phyloP scores from a whole-genome alignment of 345 rosid species.

The Abelmoschus esculentus region DNA sequence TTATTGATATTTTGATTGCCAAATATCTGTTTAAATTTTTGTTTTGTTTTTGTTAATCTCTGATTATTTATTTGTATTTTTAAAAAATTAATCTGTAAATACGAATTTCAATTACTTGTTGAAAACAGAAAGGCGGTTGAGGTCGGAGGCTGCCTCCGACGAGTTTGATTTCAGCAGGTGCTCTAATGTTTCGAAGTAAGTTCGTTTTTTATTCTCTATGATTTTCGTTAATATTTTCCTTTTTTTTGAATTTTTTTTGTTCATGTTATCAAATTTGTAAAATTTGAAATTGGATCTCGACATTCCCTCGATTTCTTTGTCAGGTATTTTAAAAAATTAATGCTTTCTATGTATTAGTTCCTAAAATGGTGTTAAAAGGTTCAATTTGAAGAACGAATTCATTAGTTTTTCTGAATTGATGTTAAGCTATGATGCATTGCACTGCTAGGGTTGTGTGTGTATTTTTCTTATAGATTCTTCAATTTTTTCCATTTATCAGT shows the following conservation, averaged over 20 bases:
- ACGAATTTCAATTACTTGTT: background rate
- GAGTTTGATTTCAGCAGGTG: conserved; percentile 13
- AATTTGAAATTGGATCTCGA: background rate
- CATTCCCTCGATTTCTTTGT: background rate
- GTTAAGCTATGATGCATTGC: background rate
- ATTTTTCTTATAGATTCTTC: background rate
- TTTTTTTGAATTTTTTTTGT: background rate
- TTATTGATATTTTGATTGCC: background rate
- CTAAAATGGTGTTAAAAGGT: background rate
- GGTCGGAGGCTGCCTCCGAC: conserved; percentile 19
- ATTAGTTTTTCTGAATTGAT: background rate
- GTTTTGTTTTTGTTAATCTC: background rate
- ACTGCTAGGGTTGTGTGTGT: background rate
- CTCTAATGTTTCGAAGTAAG: background rate
- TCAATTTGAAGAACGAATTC: background rate
- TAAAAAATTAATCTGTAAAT: background rate
- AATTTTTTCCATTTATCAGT: no score
- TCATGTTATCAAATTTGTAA: background rate
- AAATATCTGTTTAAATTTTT: background rate
- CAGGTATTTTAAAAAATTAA: background rate
- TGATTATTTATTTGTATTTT: background rate
- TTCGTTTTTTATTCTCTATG: background rate
- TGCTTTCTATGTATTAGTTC: background rate
- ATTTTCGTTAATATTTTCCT: background rate
- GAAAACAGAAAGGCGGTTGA: background rate